phyloP scores from a whole-genome alignment of 306 rosid species.

The Castanea mollissima region DNA sequence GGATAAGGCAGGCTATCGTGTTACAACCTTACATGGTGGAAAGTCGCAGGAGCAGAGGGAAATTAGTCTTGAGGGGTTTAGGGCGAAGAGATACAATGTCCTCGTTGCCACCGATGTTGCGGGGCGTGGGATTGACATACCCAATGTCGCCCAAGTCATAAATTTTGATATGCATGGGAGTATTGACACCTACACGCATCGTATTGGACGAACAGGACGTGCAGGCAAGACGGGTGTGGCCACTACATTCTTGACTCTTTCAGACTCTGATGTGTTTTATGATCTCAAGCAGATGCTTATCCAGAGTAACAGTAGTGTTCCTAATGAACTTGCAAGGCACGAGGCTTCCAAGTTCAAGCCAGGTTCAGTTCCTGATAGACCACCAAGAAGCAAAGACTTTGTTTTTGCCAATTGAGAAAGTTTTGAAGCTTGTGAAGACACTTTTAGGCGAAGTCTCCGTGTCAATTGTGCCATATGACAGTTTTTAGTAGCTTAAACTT shows the following conservation, averaged over 20 bases:
- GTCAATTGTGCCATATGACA: not conserved
- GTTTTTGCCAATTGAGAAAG: conserved; percentile 67
- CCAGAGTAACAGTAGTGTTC: conserved; percentile 81
- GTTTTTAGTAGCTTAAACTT: not conserved
- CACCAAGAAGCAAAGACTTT: conserved; percentile 77
- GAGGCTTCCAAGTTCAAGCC: conserved; percentile 96
- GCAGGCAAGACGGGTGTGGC: conserved; percentile 92
- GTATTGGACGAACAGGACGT: conserved; percentile 91
- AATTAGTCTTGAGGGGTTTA: conserved; percentile 85
- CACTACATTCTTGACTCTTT: conserved; percentile 76
- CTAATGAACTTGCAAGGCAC: conserved; percentile 87
- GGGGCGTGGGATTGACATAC: conserved; percentile 96
- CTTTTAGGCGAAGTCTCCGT: not conserved
- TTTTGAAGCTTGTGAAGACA: not conserved
- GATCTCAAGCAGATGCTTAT: conserved; percentile 92
- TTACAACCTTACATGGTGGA: conserved; percentile 88
- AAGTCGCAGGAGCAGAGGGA: conserved; percentile 94
- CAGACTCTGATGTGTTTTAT: conserved; percentile 76
- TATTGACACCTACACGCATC: conserved; percentile 88
- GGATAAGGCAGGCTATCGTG: conserved; percentile 63
- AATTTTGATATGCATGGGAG: conserved; percentile 88
- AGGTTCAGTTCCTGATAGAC: conserved; percentile 83
- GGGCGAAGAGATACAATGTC: conserved; percentile 83
- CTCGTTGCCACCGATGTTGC: conserved; percentile 95
- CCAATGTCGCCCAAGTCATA: conserved; percentile 88